Percentiles rank a stretch among this genome's conserved stretches.
Evolutionary conservation across 805 yeast genomes (phyloP).

Genomic region (Schwanniomyces polymorphus): DNA sequence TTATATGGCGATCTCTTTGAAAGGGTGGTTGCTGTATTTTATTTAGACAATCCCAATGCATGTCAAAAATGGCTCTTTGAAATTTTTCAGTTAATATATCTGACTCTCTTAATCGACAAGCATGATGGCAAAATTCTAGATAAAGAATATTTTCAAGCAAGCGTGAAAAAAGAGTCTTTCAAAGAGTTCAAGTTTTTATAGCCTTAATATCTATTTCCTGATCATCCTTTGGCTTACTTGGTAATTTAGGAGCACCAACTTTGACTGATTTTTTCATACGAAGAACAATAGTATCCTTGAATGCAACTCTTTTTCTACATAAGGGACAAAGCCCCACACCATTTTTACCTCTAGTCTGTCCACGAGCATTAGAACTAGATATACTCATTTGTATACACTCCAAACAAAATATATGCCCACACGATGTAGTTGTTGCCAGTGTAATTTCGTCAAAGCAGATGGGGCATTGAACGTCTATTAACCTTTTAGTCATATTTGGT

Average conservation of each 20-base stretch:
- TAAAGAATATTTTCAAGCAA: constrained; percentile 1
- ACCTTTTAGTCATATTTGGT: constrained; percentile 26
- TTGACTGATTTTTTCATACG: constrained; percentile 17
- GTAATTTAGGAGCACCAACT: constrained; percentile 12
- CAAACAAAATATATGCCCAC: constrained; percentile 45
- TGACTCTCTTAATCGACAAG: constrained; percentile 4
- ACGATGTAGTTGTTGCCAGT: constrained; percentile 39
- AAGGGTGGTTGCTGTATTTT: constrained; percentile 8
- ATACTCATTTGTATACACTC: constrained; percentile 43
- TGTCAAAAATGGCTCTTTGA: constrained; percentile 9
- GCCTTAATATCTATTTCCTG: constrained; percentile 2
- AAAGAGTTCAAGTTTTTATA: neutral
- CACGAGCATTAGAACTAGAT: constrained; percentile 40
- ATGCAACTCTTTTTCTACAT: constrained; percentile 38
- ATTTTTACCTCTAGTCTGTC: constrained; percentile 35
- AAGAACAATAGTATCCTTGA: constrained; percentile 33
- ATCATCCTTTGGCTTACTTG: constrained; percentile 4
- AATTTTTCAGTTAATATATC: constrained; percentile 6
- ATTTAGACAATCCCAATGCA: constrained; percentile 7
- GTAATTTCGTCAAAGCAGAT: constrained; percentile 43
- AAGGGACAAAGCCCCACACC: constrained; percentile 46
- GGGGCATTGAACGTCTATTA: constrained; percentile 41
- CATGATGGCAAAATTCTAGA: constrained; percentile 5
- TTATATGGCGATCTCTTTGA: constrained; percentile 12
- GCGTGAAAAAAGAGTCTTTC: neutral